Base-by-base conservation (phyloP, 192 early-diverging fungal species). In the Lunasporangiospora selenospora region DNA sequence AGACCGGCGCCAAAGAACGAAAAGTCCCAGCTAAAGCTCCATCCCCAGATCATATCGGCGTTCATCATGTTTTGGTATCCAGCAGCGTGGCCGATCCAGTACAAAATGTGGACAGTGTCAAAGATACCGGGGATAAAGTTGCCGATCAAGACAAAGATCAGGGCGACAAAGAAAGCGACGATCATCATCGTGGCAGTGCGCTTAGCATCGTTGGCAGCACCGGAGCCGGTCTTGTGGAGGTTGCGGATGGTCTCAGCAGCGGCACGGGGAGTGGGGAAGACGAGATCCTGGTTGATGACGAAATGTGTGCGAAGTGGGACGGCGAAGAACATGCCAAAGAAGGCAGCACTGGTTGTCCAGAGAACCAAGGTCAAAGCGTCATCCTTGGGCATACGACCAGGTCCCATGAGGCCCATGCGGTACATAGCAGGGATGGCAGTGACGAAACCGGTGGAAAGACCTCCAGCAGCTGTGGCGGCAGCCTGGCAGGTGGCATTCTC, bases 371-470 rank as follows among this genome's bases (percentile, higher is more conserved):
- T 59, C 23, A 69, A 49, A n/a, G 64, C 51, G 63, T 90, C 87
- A 29, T 81, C 73, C 27, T 63, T 75, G 49, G 82, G 75, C 40
- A 58, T 53, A 21, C 40, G 53, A 24, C 59, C 53, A 3, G 31
- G 69, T 19, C 77, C 67, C 70, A 90, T 67, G 15, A 90, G 67
- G 4, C 82, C 80, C 47, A 89, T 77, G 7, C 80, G 80, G 60
- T 90, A 90, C 81, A 90, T 77, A 43, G 88, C 89, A 27, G 88
- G 88, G 21, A 90, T 82, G 39, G 83, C 87, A n/a, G 88, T 79
- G 16, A 88, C 78, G 34, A 88, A 90, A 44, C 82, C 77, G 13
- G 80, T 78, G 16, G 77, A 75, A 21, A 90, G 83, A 57, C 86
- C 88, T 52, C 88, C 88, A 52, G 88, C 80, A 34, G 88, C 81